Conservation (phyloP, 768 basidiomycete genomes). For the Calocera cornea region DNA sequence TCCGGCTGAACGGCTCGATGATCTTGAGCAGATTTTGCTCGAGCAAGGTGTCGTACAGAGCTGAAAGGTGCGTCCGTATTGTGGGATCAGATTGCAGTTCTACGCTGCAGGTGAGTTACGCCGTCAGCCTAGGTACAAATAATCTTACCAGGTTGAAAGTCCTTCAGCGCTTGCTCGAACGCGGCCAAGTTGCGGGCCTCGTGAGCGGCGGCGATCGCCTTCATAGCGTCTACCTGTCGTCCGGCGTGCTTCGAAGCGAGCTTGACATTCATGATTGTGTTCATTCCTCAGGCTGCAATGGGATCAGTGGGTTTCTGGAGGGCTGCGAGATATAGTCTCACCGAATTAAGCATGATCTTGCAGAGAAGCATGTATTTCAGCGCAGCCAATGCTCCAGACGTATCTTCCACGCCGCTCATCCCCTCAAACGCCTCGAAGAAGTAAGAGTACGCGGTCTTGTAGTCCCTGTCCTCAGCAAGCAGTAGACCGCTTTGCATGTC, state of each 20-base stretch:
- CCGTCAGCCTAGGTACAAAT: neutral
- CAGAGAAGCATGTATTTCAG: constrained; percentile 97
- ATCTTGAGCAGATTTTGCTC: constrained; percentile 92
- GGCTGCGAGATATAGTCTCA: constrained; percentile 29
- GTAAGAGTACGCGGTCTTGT: constrained; percentile 92
- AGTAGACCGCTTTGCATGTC: constrained; percentile 68
- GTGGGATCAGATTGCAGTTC: constrained; percentile 92
- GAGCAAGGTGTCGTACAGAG: constrained; percentile 87
- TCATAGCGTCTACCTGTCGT: constrained; percentile 89
- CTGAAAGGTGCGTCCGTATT: constrained; percentile 85
- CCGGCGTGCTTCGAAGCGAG: constrained; percentile 79
- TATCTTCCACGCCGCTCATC: constrained; percentile 61
- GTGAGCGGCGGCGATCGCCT: constrained; percentile 86
- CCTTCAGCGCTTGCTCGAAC: constrained; percentile 75
- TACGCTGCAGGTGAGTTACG: constrained; percentile 21
- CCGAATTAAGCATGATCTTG: constrained; percentile 94
- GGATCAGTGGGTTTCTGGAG: too few species aligned
- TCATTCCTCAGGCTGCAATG: constrained; percentile 80
- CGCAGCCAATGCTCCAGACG: constrained; percentile 55
- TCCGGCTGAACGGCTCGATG: constrained; percentile 87
- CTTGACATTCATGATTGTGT: constrained; percentile 72
- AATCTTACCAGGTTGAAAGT: constrained; percentile 62
- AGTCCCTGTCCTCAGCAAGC: constrained; percentile 96
- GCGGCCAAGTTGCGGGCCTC: constrained; percentile 77
- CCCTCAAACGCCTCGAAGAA: constrained; percentile 96